Conservation (phyloP, 768 basidiomycete species). For the Jaapia argillacea region DNA sequence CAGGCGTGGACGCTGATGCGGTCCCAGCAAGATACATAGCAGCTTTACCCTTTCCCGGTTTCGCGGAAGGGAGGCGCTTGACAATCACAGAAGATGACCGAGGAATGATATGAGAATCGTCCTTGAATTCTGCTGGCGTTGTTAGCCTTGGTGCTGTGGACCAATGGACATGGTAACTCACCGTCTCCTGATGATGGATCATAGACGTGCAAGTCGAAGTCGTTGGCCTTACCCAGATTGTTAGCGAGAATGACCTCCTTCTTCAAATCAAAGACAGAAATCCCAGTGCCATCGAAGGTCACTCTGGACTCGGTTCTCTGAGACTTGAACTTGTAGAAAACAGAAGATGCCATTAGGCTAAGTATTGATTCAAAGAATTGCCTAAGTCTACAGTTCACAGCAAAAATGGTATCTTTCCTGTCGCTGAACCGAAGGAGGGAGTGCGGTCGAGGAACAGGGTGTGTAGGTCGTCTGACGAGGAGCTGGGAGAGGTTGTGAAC, state of each 20-base stretch:
- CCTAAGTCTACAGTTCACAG: neutral
- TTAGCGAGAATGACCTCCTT: slow-evolving; percentile 96
- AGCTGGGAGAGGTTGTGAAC: no score
- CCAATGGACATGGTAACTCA: no score
- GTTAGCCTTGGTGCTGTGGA: no score
- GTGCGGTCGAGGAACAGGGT: no score
- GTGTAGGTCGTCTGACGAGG: no score
- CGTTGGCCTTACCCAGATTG: slow-evolving; percentile 91
- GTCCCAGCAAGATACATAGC: slow-evolving; percentile 61
- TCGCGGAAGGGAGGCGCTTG: slow-evolving; percentile 75
- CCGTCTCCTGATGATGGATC: slow-evolving; percentile 87
- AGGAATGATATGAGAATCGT: slow-evolving; percentile 87
- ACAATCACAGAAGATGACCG: slow-evolving; percentile 92
- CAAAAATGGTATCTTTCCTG: no score
- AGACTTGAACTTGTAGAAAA: slow-evolving; percentile 97
- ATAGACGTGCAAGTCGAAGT: slow-evolving; percentile 88
- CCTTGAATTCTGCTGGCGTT: slow-evolving; percentile 81
- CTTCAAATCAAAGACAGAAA: slow-evolving; percentile 98
- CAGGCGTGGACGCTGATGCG: slow-evolving; percentile 23
- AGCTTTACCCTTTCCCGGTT: slow-evolving; percentile 78
- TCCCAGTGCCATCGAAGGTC: slow-evolving; percentile 97
- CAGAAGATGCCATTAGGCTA: slow-evolving; percentile 71
- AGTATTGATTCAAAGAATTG: neutral
- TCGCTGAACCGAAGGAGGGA: no score
- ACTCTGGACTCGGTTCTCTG: slow-evolving; percentile 91